Conservation (phyloP, 352 stramenopile species). For the Blastocystis sp. region DNA sequence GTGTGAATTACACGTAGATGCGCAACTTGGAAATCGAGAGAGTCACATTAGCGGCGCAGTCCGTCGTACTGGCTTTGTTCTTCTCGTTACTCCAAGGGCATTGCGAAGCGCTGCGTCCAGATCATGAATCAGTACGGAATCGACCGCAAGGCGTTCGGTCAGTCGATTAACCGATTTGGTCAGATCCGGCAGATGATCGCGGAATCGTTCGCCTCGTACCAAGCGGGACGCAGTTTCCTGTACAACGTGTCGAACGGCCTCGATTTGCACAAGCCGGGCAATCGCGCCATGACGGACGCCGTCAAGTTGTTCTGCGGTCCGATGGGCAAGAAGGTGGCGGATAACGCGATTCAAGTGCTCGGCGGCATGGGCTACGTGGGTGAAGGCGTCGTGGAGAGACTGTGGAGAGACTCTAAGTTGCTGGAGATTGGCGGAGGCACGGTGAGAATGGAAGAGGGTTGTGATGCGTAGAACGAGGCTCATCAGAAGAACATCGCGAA, state of each 20-base stretch:
- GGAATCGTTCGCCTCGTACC: conserved; percentile 97
- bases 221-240: conserved; percentile 92
- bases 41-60: conserved; percentile 93
- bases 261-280: conserved; percentile 90
- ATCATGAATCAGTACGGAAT: conserved; percentile 93
- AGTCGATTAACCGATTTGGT: conserved; percentile 87
- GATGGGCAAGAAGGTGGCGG: conserved; percentile 95
- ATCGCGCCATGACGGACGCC: conserved; percentile 94
- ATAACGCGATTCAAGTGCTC: conserved; percentile 93
- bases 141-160: conserved; percentile 91
- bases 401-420: conserved; percentile 97
- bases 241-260: conserved; percentile 92
- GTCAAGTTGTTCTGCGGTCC: conserved; percentile 96
- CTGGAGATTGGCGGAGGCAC: conserved; percentile 99
- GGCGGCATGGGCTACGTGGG: conserved; percentile 98
- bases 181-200: conserved; percentile 96
- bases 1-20: conserved; percentile 82
- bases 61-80: conserved; percentile 69
- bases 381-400: conserved; percentile 95
- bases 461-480: conserved; percentile 85
- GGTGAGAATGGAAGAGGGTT: conserved; percentile 31
- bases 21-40: conserved; percentile 98
- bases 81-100: conserved; percentile 80
- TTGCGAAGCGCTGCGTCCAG: conserved; percentile 92
- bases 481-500: conserved; percentile 97